These are phyloP conservation scores for Colletotrichum neosansevieriae DNA, from an alignment of 2,329 filamentous ascomycete species.

Conservation along the genomic window DNA sequence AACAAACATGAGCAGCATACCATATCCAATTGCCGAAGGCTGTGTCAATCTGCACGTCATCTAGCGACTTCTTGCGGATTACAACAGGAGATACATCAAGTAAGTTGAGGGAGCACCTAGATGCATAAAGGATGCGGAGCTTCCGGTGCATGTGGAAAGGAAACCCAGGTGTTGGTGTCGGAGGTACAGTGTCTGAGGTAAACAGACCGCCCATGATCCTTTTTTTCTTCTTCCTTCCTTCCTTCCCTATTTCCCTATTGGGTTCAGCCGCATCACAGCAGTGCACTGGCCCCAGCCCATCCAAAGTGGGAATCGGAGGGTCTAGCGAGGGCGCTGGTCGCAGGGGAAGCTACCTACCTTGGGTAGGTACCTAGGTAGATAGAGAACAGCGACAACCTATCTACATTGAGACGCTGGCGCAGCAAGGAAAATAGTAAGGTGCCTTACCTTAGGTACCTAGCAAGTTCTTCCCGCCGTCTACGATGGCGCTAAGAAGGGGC, in stretches of 20 bases:
- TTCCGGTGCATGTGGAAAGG: neutral
- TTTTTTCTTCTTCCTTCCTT: neutral
- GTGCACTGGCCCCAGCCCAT: constrained; percentile 28
- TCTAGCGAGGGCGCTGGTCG: neutral
- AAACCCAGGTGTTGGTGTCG: neutral
- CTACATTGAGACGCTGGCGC: neutral
- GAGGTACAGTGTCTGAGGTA: constrained; percentile 18
- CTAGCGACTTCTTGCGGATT: too few relatives aligned
- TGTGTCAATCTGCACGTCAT: neutral
- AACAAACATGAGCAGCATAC: neutral
- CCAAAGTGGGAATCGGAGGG: constrained; percentile 13
- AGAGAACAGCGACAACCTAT: neutral
- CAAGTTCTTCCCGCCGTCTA: constrained; percentile 15
- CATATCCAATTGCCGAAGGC: neutral
- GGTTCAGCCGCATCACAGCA: constrained; percentile 23
- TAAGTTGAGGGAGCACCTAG: neutral
- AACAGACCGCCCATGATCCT: neutral
- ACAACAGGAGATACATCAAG: neutral
- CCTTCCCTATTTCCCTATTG: too few relatives aligned
- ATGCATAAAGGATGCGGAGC: constrained; percentile 17
- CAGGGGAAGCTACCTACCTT: neutral
- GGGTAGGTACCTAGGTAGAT: neutral
- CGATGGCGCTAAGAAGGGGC: constrained; percentile 6
- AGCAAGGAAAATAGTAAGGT: constrained; percentile 5
- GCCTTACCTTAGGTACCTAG: neutral